Percentiles rank a stretch among this genome's conserved stretches.
Conservation (phyloP, 495 filamentous ascomycete species). For the Daldinia bambusicola region DNA sequence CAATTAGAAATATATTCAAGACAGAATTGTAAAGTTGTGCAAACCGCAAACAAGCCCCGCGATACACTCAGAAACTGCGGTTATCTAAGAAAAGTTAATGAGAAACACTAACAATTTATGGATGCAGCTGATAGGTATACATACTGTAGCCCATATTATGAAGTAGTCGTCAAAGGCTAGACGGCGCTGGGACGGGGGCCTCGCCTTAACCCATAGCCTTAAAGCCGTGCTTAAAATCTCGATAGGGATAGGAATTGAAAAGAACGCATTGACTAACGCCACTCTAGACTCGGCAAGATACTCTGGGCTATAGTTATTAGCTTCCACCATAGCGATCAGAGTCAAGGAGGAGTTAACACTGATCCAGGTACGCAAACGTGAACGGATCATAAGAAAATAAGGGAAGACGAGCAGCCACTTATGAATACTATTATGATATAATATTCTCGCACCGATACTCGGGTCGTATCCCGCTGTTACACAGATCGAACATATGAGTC, state of each 20-base stretch:
- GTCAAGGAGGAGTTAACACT: not conserved
- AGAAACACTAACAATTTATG: not conserved
- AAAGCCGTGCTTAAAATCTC: constrained; percentile 42
- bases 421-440: constrained; percentile 1
- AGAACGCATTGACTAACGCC: constrained; percentile 34
- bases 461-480: not conserved
- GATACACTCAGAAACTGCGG: constrained; percentile 43
- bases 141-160: constrained; percentile 46
- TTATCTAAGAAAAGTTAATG: constrained; percentile 27
- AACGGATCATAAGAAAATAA: not conserved
- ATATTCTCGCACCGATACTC: constrained; percentile 8
- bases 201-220: constrained; percentile 39
- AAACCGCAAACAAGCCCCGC: constrained; percentile 43
- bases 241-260: constrained; percentile 44
- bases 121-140: not conserved
- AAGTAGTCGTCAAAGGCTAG: constrained; percentile 46
- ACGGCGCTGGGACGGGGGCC: constrained; percentile 25
- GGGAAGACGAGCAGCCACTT: not conserved
- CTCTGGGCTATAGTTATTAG: constrained; percentile 34
- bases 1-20: constrained; percentile 9
- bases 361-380: constrained; percentile 1
- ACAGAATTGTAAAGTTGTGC: not conserved
- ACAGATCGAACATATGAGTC: constrained; percentile 4
- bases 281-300: constrained; percentile 44
- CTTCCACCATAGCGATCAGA: constrained; percentile 30